Conservation (phyloP, 2,329 filamentous ascomycete genomes). For the Exophiala spinifera region DNA sequence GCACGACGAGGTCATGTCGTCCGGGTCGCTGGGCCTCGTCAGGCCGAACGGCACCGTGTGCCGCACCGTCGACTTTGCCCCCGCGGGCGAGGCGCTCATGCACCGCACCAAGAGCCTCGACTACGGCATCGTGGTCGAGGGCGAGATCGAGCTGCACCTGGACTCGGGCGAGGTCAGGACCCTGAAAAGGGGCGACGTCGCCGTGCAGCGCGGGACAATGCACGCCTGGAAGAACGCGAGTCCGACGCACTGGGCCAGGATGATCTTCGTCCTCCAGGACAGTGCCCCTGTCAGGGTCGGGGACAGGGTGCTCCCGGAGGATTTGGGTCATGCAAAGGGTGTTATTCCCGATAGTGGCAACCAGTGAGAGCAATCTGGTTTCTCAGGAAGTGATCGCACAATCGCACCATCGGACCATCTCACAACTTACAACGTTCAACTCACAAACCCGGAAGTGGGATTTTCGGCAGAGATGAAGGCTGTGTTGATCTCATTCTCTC, state of each 20-base stretch:
- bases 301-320: conserved; percentile 9
- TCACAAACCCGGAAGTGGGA: too few species aligned
- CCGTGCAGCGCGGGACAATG: conserved; percentile 49
- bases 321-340: conserved; percentile 10
- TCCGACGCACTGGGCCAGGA: conserved; percentile 16
- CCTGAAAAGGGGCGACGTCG: conserved; percentile 52
- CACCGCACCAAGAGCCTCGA: conserved; percentile 54
- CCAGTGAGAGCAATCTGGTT: too few species aligned
- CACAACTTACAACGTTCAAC: too few species aligned
- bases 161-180: conserved; percentile 48
- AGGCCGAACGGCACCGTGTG: conserved; percentile 24
- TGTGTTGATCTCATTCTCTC: too few species aligned
- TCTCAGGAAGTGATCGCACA: too few species aligned
- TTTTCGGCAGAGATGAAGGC: too few species aligned
- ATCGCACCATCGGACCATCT: too few species aligned
- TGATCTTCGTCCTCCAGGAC: conserved; percentile 18
- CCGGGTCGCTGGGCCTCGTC: conserved; percentile 34
- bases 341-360: conserved; percentile 1
- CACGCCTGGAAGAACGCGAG: conserved; percentile 39
- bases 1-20: conserved; percentile 31
- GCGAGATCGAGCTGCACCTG: conserved; percentile 49
- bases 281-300: conserved; percentile 1
- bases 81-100: conserved; percentile 43
- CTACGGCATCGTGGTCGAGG: conserved; percentile 54
- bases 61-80: conserved; percentile 44